Percentiles rank a stretch among this genome's conserved stretches.
Conservation (phyloP, 257 asterid species). For the Euphrasia confusa region DNA sequence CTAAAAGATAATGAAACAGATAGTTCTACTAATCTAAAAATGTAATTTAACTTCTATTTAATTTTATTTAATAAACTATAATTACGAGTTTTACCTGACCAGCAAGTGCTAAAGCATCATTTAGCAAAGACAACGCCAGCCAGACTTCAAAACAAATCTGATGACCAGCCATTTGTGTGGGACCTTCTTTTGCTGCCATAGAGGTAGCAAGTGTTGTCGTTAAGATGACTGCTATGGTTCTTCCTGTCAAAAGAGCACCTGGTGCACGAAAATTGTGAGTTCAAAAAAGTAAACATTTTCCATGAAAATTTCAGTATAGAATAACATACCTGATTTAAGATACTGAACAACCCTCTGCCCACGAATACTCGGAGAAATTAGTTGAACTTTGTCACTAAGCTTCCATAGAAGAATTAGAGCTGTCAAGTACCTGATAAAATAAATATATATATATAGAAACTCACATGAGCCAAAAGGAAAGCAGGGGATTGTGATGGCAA, state of each 20-base stretch:
- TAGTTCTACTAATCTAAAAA: neutral
- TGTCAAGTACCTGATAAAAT: slow-evolving; percentile 59
- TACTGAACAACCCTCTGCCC: slow-evolving; percentile 63
- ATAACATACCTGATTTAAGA: slow-evolving; percentile 67
- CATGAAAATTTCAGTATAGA: neutral
- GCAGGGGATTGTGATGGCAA: slow-evolving; percentile 25
- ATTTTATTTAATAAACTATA: neutral
- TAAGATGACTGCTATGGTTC: slow-evolving; percentile 73
- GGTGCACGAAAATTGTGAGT: slow-evolving; percentile 24
- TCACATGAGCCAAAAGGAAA: slow-evolving; percentile 14
- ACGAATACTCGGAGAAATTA: slow-evolving; percentile 56
- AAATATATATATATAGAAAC: slow-evolving; percentile 15
- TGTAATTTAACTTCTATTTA: neutral
- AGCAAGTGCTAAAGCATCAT: slow-evolving; percentile 94
- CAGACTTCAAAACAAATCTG: slow-evolving; percentile 92
- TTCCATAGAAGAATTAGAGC: slow-evolving; percentile 79
- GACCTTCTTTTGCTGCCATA: slow-evolving; percentile 85
- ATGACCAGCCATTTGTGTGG: slow-evolving; percentile 79
- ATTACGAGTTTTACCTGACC: slow-evolving; percentile 63
- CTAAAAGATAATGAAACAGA: too few species aligned
- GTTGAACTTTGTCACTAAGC: slow-evolving; percentile 60
- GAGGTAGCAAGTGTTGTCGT: slow-evolving; percentile 88
- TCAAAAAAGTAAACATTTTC: neutral
- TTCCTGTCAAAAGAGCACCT: slow-evolving; percentile 78
- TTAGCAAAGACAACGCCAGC: slow-evolving; percentile 89